Evolutionary conservation across 1,284 basidiomycete species (phyloP).

Genomic region (Cystobasidium slooffiae): DNA sequence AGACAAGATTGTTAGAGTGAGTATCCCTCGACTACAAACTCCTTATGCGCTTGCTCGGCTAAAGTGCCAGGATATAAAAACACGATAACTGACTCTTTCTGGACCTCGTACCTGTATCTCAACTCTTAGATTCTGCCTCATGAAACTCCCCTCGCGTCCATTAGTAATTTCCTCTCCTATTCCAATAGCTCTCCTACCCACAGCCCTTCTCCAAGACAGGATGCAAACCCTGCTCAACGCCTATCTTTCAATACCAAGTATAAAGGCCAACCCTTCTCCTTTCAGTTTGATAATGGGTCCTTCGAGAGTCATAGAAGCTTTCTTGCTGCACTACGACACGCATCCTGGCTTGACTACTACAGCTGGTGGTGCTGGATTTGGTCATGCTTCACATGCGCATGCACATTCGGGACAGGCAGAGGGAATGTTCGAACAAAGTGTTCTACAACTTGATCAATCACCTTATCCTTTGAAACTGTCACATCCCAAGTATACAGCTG

Average conservation of each 20-base stretch:
- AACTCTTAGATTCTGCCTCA: conserved; percentile 33
- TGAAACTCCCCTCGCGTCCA: conserved; percentile 37
- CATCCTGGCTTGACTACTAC: conserved; percentile 15
- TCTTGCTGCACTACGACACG: conserved; percentile 37
- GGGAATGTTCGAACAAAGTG: conserved; percentile 30
- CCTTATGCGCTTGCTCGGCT: neutral
- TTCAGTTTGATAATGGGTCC: conserved; percentile 41
- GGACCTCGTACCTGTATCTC: neutral
- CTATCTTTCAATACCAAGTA: conserved; percentile 21
- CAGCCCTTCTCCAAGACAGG: conserved; percentile 35
- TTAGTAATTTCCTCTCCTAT: conserved; percentile 38
- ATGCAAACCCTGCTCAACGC: conserved; percentile 29
- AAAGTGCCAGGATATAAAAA: neutral
- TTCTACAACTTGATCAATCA: conserved; percentile 8
- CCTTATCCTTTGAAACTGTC: conserved; percentile 32
- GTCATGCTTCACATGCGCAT: neutral
- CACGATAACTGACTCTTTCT: neutral
- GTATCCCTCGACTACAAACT: neutral
- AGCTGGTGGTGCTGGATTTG: neutral
- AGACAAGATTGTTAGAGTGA: conserved; percentile 37
- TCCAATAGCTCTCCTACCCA: conserved; percentile 36
- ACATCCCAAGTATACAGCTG: conserved; percentile 30
- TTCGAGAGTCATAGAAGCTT: conserved; percentile 34
- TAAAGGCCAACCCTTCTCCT: conserved; percentile 4
- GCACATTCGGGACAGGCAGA: neutral